Base-by-base conservation (phyloP, 2,329 filamentous ascomycete species). In the Xylariaceae sp. region DNA sequence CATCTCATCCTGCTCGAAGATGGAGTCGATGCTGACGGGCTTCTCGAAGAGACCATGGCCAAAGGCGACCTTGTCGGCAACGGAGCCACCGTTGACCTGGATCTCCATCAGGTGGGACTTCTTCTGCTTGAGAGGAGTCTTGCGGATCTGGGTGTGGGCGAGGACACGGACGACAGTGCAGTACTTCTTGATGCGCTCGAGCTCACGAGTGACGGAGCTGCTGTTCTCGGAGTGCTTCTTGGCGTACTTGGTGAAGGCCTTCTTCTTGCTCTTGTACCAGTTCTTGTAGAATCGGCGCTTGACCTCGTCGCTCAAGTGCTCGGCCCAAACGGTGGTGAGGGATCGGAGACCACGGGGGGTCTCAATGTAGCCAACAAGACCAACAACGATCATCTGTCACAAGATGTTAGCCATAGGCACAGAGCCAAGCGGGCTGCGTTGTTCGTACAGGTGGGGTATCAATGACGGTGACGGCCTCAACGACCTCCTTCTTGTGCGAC, bases 261-360 rank as follows among this genome's bases (percentile, higher is more conserved):
- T 98, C 88, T 96, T 97, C 89, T 98, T 98, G 81, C 83, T 88
- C 85, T 95, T 95, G 86, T 98, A 98, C 92, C 92, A 98, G 85
- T 98, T 98, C 88, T 97, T 97, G 87, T 98, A 98, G 88, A 98
- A 98, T 68, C 92, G 87, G 65, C 92, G 87, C 85, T 95, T 95
- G 72, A 98, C 68, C 77, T 97, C 92, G 72, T 98, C 92, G 74
- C 85, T 87, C 72, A 98, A 73, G 72, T 98, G 92, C 83, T 97
- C 92, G 66, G 92, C 92, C 92, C 92, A 98, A 69, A 98, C 88
- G 67, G 92, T 97, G 70, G 89, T 96, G 72, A 98, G 88, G 57
- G 92, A 98, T 71, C 92, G 90, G 65, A 98, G 88, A 76, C 92
- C 92, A 65, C 92, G 92, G 71, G 92, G 92, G 67, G 92, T 98